Percentiles rank a stretch among this genome's conserved stretches.
Evolutionary conservation across 495 filamentous ascomycete species (phyloP).

Genomic region (Hypoxylon fragiforme): DNA sequence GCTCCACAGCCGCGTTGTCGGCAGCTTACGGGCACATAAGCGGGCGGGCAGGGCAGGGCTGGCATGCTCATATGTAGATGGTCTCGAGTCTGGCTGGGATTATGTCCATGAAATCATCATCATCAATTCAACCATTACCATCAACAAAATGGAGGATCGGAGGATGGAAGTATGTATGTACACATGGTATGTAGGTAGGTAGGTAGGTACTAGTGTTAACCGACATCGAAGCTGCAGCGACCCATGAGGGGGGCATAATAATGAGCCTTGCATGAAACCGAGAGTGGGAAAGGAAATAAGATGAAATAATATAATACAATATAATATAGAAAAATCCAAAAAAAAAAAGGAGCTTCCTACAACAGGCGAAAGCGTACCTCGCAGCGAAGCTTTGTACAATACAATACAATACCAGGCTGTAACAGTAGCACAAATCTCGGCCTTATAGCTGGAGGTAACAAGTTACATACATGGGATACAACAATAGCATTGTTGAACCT

Average conservation of each 20-base stretch:
- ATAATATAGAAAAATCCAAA: background rate
- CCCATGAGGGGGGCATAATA: background rate
- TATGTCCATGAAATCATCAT: conserved; percentile 37
- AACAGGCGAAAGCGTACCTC: conserved; percentile 35
- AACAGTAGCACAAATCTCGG: conserved; percentile 37
- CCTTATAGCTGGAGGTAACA: too few relatives aligned
- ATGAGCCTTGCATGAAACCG: conserved; percentile 36
- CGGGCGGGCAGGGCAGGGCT: conserved; percentile 10
- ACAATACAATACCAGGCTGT: too few relatives aligned
- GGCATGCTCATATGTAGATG: background rate
- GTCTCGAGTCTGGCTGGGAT: conserved; percentile 8
- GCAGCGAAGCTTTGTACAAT: conserved; percentile 24
- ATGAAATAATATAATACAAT: background rate
- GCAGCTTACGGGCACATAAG: conserved; percentile 14
- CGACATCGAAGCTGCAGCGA: conserved; percentile 30
- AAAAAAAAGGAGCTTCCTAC: background rate
- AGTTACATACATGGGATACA: background rate
- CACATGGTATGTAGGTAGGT: conserved; percentile 17
- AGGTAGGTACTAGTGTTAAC: conserved; percentile 22
- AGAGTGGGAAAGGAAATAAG: conserved; percentile 5
- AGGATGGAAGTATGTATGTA: too few relatives aligned
- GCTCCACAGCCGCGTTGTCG: conserved; percentile 34
- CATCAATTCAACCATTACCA: too few relatives aligned
- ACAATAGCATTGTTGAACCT: too few relatives aligned
- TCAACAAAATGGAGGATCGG: too few relatives aligned